phyloP scores from a whole-genome alignment of 176 grass and related monocot species.

The Oropetium thomaeum region DNA sequence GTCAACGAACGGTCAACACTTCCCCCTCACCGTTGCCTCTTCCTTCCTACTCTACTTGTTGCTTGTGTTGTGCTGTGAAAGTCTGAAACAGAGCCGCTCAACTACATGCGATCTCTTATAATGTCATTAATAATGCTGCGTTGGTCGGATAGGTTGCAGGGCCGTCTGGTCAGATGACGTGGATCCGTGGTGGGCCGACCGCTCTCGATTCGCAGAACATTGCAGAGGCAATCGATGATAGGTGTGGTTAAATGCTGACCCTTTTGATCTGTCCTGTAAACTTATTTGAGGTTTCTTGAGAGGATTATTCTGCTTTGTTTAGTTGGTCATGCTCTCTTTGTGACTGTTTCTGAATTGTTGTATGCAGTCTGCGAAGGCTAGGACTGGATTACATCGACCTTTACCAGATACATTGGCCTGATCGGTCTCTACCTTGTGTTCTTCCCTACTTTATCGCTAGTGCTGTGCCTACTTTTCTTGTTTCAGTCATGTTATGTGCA shows the following conservation, averaged over 20 bases:
- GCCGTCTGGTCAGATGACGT: conserved; percentile 87
- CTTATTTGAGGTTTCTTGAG: not conserved
- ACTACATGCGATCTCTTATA: not conserved
- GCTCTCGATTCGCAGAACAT: conserved; percentile 69
- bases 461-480: not conserved
- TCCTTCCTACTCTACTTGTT: too few species aligned
- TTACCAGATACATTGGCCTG: conserved; percentile 98
- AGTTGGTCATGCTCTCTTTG: not conserved
- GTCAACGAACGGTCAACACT: not conserved
- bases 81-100: not conserved
- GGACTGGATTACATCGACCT: conserved; percentile 86
- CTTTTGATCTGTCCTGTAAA: not conserved
- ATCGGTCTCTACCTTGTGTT: conserved; percentile 44
- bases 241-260: conserved; percentile 42
- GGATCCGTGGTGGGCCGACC: conserved; percentile 68
- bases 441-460: not conserved
- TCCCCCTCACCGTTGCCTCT: not conserved
- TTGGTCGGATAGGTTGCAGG: conserved; percentile 53
- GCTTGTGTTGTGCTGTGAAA: not conserved
- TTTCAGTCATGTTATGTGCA: not conserved
- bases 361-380: conserved; percentile 56
- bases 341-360: not conserved
- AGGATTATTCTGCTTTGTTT: not conserved
- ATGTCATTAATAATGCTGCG: not conserved
- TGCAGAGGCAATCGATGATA: conserved; percentile 57